Conservation (phyloP, 1,139 yeast species). For the Debaryomyces sp. region DNA sequence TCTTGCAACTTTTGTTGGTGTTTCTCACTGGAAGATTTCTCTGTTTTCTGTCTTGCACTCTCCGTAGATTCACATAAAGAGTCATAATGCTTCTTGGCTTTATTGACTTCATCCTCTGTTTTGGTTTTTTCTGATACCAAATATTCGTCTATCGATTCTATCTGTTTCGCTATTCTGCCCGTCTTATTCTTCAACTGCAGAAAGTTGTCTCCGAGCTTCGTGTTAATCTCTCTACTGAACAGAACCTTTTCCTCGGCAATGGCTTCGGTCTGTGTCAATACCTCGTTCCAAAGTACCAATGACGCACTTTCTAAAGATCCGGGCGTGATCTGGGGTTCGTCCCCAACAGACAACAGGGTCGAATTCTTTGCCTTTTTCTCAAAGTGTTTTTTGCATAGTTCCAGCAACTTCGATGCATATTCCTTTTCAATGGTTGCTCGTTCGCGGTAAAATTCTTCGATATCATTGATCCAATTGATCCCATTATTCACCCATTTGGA, state of each 20-base stretch:
- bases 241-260: constrained; percentile 68
- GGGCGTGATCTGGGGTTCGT: constrained; percentile 86
- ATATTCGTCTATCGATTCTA: constrained; percentile 61
- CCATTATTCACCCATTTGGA: constrained; percentile 78
- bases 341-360: constrained; percentile 83
- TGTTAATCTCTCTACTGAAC: constrained; percentile 63
- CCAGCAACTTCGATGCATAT: constrained; percentile 68
- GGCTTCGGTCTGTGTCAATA: constrained; percentile 81
- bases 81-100: constrained; percentile 77
- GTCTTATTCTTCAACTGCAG: constrained; percentile 55
- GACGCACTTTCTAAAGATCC: constrained; percentile 93
- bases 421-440: constrained; percentile 82
- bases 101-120: constrained; percentile 66
- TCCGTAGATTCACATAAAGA: constrained; percentile 84
- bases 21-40: constrained; percentile 60
- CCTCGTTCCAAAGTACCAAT: constrained; percentile 93
- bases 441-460: constrained; percentile 83
- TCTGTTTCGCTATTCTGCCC: constrained; percentile 55
- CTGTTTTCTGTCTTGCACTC: constrained; percentile 70
- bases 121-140: constrained; percentile 57
- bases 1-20: constrained; percentile 60
- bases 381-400: constrained; percentile 68
- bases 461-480: constrained; percentile 71
- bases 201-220: constrained; percentile 67
- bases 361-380: constrained; percentile 74